Base-by-base conservation (phyloP, 129 eudicot species). In the Flaveria ramosissima region DNA sequence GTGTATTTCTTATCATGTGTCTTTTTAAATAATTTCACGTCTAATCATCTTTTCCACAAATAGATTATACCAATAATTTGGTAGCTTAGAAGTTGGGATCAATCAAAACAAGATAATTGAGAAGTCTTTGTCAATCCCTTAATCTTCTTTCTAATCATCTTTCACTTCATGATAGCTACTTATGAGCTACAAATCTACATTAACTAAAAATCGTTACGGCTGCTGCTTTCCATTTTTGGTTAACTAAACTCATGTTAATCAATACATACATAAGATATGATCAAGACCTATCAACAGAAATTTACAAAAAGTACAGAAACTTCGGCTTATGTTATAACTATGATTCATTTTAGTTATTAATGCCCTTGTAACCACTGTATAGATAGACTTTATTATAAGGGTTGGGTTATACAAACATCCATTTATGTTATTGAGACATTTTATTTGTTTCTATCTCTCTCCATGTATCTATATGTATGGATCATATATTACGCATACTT, bases 61-160 rank as follows among this genome's bases (percentile, higher is more conserved):
- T 51, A 19, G 17, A 24, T 10, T 56, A 21, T 55, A 70, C 63
- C 47, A 56, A 70, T 78, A 47, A 70, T 45, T 78, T 7, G 51
- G 70, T 78, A 19, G 76, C 39, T 70, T 17, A 24, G 36, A 59
- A 70, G 72, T 70, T 26, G 42, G 36, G 45, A 70, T 78, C 82
- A 78, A 78, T 69, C 71, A 70, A 70, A 78, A 70, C 76, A 26
- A 10, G 63, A 57, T 67, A 24, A 70, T 27, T 70, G 82, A 78
- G 57, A 76, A n/a, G 76, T 78, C 76, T 69, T 77, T 56, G 17
- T 78, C 81, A 45, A 46, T 19, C 75, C 26, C 41, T 63, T 55
- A 65, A 50, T 26, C 73, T 76, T 59, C 19, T 24, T 10, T 70
- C 71, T 78, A 3, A 56, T 69, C 32, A 68, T 48, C 81, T 78